Evolutionary conservation across 805 yeast species (phyloP).

Genomic region (Candida saitoana): DNA sequence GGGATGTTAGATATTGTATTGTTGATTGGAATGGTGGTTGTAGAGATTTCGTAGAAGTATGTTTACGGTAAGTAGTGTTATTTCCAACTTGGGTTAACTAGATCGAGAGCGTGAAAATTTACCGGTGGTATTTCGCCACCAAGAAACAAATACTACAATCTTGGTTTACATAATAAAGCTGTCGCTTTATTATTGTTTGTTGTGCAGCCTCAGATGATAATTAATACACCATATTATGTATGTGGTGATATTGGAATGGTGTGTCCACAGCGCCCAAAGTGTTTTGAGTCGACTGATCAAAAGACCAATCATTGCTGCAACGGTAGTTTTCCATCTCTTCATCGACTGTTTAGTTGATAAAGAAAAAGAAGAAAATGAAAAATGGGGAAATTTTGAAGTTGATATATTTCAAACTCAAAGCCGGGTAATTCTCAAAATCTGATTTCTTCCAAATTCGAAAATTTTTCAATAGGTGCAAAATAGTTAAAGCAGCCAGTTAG

Average conservation of each 20-base stretch:
- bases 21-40: no score
- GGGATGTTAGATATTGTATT: no score
- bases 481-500: no score
- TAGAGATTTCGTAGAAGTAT: no score
- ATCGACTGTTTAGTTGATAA: slow-evolving; percentile 58
- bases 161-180: neutral
- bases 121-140: no score
- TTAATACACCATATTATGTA: slow-evolving; percentile 41
- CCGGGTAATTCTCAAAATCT: no score
- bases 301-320: slow-evolving; percentile 25
- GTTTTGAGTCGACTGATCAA: slow-evolving; percentile 14
- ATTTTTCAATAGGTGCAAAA: neutral
- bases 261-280: slow-evolving; percentile 51
- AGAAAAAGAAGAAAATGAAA: slow-evolving; percentile 32
- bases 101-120: no score
- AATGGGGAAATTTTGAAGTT: neutral
- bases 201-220: slow-evolving; percentile 34
- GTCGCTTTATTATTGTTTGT: neutral
- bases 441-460: neutral
- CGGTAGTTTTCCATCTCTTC: slow-evolving; percentile 46
- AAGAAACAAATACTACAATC: no score
- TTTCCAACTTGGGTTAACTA: no score
- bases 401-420: neutral
- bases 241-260: slow-evolving; percentile 50
- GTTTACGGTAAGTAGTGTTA: no score